Conservation (phyloP, 2,329 filamentous ascomycete genomes). For the Trichoderma simmonsii region DNA sequence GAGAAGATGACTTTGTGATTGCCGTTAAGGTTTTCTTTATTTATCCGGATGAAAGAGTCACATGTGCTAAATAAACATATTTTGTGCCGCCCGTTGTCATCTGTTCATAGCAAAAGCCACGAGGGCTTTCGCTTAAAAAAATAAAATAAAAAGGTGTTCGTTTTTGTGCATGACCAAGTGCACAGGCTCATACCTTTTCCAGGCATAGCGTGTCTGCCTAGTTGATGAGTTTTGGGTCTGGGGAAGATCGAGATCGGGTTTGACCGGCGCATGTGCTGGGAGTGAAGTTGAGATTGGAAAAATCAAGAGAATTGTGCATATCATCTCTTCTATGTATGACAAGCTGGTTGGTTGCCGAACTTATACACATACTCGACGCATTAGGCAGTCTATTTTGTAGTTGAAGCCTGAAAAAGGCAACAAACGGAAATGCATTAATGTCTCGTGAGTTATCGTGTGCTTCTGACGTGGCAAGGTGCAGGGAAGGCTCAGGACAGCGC, state of each 20-base stretch:
- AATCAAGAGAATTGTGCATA: neutral
- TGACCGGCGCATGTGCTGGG: neutral
- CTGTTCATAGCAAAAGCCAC: neutral
- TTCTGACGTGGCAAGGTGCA: slow-evolving; percentile 2
- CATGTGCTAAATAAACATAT: neutral
- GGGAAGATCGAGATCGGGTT: slow-evolving; percentile 16
- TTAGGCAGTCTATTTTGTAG: neutral
- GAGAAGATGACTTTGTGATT: neutral
- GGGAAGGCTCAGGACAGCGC: neutral
- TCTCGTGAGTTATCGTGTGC: neutral
- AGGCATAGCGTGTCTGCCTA: slow-evolving; percentile 14
- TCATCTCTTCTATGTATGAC: neutral
- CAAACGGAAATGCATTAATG: neutral
- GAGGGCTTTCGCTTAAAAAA: neutral
- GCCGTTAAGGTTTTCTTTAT: neutral
- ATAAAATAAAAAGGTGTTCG: neutral
- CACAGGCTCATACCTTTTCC: slow-evolving; percentile 6
- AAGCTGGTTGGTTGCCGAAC: neutral
- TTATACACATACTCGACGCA: neutral
- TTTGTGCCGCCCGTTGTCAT: neutral
- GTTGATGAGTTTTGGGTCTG: slow-evolving; percentile 1
- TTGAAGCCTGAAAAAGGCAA: neutral
- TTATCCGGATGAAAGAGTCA: neutral
- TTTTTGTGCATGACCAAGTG: slow-evolving; percentile 1
- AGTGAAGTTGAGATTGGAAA: neutral